These are phyloP conservation scores for Cryphonectria nitschkei DNA, from an alignment of 2,329 filamentous ascomycete species.

Conservation along the genomic window DNA sequence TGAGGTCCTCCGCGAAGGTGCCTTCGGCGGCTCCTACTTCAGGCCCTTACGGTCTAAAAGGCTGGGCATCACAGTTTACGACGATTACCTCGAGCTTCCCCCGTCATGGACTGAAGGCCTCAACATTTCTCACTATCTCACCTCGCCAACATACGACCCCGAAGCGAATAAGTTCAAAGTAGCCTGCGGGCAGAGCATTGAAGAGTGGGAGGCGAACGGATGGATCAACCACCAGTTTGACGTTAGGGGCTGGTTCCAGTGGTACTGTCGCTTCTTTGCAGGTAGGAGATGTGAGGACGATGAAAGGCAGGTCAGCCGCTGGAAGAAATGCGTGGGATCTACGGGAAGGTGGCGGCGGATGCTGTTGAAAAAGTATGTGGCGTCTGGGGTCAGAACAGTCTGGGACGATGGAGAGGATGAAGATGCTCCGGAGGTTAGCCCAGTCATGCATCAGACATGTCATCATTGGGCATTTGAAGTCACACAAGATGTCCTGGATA, in stretches of 20 bases:
- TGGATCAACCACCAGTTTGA: slow-evolving; percentile 59
- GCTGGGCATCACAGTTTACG: slow-evolving; percentile 45
- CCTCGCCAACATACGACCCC: slow-evolving; percentile 46
- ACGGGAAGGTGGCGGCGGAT: slow-evolving; percentile 54
- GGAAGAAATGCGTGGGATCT: slow-evolving; percentile 56
- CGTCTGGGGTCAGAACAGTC: slow-evolving; percentile 45
- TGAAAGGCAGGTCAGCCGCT: slow-evolving; percentile 54
- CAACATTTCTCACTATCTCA: slow-evolving; percentile 44
- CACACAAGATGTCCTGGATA: slow-evolving; percentile 52
- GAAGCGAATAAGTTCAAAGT: slow-evolving; percentile 58
- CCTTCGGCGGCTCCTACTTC: slow-evolving; percentile 57
- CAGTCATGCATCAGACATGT: slow-evolving; percentile 60
- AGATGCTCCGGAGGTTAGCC: slow-evolving; percentile 50
- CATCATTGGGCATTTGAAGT: slow-evolving; percentile 60
- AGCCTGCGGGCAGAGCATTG: slow-evolving; percentile 55
- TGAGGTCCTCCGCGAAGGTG: slow-evolving; percentile 55
- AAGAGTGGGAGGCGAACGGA: slow-evolving; percentile 58
- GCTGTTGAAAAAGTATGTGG: slow-evolving; percentile 55
- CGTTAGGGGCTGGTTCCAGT: slow-evolving; percentile 60
- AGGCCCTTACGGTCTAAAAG: slow-evolving; percentile 49
- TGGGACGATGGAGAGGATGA: slow-evolving; percentile 50
- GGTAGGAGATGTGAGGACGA: slow-evolving; percentile 56
- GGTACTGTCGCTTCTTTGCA: slow-evolving; percentile 57
- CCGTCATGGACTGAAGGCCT: slow-evolving; percentile 47
- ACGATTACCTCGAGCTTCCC: slow-evolving; percentile 53